These are phyloP conservation scores for Solanum chacoense DNA, from an alignment of 305 asterid genomes.

Conservation along the genomic window DNA sequence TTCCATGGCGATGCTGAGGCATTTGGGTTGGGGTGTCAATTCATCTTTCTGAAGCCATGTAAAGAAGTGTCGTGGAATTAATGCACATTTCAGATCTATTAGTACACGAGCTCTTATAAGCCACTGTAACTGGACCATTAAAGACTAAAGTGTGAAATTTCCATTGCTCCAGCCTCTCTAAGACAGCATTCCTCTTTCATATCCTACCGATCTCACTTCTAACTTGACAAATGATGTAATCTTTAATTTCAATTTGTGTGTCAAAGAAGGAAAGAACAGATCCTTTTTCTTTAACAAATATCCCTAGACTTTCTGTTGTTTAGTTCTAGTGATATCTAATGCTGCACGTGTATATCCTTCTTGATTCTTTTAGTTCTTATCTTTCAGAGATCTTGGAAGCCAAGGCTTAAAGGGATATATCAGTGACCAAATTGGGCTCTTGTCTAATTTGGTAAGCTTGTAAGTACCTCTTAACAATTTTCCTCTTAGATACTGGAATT, in stretches of 20 bases:
- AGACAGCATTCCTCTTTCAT: neutral
- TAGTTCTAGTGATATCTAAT: neutral
- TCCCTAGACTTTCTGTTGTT: neutral
- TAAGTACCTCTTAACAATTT: slow-evolving; percentile 29
- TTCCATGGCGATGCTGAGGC: neutral
- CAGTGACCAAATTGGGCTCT: slow-evolving; percentile 56
- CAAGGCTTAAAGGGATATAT: slow-evolving; percentile 89
- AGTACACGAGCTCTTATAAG: neutral
- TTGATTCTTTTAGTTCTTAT: neutral
- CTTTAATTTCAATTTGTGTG: neutral
- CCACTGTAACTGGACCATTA: neutral
- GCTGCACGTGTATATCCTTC: neutral
- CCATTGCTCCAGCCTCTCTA: neutral
- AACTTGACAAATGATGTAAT: neutral
- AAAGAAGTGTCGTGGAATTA: neutral
- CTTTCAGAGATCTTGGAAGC: slow-evolving; percentile 76
- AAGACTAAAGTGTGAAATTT: neutral
- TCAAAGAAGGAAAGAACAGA: neutral
- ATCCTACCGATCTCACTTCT: neutral
- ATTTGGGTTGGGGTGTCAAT: neutral
- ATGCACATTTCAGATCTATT: neutral
- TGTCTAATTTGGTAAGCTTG: slow-evolving; percentile 94
- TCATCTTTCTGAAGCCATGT: neutral
- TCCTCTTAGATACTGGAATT: neutral
- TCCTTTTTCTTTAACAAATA: neutral